A percentile compares a stretch with the other conserved stretches of the same genome.
Evolutionary conservation across 2,329 filamentous ascomycete species (phyloP).

Genomic region (Gaeumannomyces tritici): DNA sequence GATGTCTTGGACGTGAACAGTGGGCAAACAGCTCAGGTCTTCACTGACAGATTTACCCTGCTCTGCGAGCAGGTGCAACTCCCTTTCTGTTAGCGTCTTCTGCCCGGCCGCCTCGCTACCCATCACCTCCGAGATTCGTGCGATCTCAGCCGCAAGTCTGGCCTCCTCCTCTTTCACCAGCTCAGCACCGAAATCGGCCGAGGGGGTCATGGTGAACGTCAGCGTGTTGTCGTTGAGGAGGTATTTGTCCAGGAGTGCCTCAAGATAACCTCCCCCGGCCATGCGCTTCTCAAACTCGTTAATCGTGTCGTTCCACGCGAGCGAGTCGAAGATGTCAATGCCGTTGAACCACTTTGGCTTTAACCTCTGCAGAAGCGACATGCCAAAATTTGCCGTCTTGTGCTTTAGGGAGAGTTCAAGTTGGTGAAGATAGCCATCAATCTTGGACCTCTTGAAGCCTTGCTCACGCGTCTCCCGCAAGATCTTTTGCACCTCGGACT

Average conservation of each 20-base stretch:
- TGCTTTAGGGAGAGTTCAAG: constrained; percentile 89
- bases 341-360: constrained; percentile 95
- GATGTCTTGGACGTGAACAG: constrained; percentile 82
- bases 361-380: constrained; percentile 79
- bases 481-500: constrained; percentile 62
- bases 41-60: constrained; percentile 78
- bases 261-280: constrained; percentile 69
- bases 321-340: constrained; percentile 79
- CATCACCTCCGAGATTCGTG: constrained; percentile 56
- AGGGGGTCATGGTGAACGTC: constrained; percentile 91
- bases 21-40: constrained; percentile 80
- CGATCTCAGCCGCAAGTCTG: constrained; percentile 66
- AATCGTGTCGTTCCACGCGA: constrained; percentile 88
- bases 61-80: constrained; percentile 69
- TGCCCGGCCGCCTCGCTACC: constrained; percentile 64
- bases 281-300: constrained; percentile 71
- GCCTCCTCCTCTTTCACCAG: constrained; percentile 67
- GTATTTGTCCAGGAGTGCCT: constrained; percentile 80
- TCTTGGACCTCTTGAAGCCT: constrained; percentile 82
- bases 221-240: constrained; percentile 78
- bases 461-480: constrained; percentile 59
- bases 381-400: constrained; percentile 92
- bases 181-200: constrained; percentile 62
- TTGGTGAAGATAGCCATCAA: constrained; percentile 89
- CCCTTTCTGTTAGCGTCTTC: constrained; percentile 63